These are phyloP conservation scores for Aegilops bicornis DNA, from an alignment of 176 grass and related monocot genomes.

Conservation along the genomic window DNA sequence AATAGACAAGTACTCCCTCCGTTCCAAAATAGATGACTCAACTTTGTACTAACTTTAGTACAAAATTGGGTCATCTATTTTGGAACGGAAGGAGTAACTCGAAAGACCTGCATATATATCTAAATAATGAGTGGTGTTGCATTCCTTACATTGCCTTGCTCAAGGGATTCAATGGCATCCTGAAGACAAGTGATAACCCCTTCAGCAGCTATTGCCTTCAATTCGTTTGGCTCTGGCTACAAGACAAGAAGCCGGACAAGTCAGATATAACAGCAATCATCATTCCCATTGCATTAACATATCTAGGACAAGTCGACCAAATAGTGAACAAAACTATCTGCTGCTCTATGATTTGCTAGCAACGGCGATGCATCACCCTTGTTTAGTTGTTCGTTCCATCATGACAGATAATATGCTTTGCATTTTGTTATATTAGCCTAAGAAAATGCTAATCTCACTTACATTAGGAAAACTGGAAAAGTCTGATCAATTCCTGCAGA, in stretches of 20 bases:
- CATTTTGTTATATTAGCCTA: background rate
- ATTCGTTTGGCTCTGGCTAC: conserved; percentile 56
- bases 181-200: conserved; percentile 86
- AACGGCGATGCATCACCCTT: no score
- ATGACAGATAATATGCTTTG: background rate
- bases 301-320: background rate
- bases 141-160: conserved; percentile 69
- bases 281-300: background rate
- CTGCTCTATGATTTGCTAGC: no score
- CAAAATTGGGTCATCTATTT: no score
- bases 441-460: background rate
- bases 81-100: no score
- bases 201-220: conserved; percentile 81
- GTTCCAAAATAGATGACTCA: no score
- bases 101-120: background rate
- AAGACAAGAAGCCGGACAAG: background rate
- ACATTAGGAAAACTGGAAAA: background rate
- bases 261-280: background rate
- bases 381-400: background rate
- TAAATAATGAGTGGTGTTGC: background rate
- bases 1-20: background rate
- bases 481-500: background rate
- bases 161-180: conserved; percentile 78
- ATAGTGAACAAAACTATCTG: background rate
- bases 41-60: no score